Conservation (phyloP, 2,329 filamentous ascomycete genomes). For the Hymenotorrendiella dingleyae region DNA sequence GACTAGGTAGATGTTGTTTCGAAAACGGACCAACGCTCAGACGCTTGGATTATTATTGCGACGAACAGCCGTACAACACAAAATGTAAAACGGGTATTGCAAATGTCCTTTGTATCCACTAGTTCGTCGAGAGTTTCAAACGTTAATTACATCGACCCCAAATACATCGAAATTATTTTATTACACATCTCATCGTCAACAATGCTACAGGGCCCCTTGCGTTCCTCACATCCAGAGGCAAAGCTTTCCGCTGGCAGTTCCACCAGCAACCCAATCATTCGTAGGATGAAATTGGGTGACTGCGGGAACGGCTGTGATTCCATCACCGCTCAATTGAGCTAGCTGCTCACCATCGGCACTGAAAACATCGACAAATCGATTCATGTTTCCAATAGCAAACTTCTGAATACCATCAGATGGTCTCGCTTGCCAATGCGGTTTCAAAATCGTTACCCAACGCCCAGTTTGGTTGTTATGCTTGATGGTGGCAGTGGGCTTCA, state of each 20-base stretch:
- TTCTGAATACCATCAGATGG: slow-evolving; percentile 77
- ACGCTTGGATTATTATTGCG: too few species aligned
- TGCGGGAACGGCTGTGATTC: slow-evolving; percentile 89
- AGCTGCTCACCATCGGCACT: slow-evolving; percentile 77
- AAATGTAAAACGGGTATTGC: too few species aligned
- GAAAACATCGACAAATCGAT: slow-evolving; percentile 90
- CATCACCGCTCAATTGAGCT: slow-evolving; percentile 80
- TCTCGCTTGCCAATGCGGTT: slow-evolving; percentile 79
- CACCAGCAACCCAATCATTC: slow-evolving; percentile 86
- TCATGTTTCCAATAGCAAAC: slow-evolving; percentile 95
- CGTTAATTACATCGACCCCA: too few species aligned
- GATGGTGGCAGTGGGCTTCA: slow-evolving; percentile 64
- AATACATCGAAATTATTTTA: too few species aligned
- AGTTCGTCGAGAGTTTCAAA: too few species aligned
- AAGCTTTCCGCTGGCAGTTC: slow-evolving; percentile 86
- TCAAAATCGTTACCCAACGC: slow-evolving; percentile 80
- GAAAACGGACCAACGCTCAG: too few species aligned
- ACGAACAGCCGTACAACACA: too few species aligned
- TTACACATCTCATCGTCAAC: too few species aligned
- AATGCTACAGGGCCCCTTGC: too few species aligned
- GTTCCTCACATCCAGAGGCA: slow-evolving; percentile 79
- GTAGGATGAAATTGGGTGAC: slow-evolving; percentile 87
- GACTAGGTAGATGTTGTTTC: too few species aligned
- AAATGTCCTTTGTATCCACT: too few species aligned
- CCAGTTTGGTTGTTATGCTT: slow-evolving; percentile 95